Percentiles rank a stretch among this genome's conserved stretches.
Evolutionary conservation across 2,329 filamentous ascomycete species (phyloP).

Genomic region (Exophiala bonariae): DNA sequence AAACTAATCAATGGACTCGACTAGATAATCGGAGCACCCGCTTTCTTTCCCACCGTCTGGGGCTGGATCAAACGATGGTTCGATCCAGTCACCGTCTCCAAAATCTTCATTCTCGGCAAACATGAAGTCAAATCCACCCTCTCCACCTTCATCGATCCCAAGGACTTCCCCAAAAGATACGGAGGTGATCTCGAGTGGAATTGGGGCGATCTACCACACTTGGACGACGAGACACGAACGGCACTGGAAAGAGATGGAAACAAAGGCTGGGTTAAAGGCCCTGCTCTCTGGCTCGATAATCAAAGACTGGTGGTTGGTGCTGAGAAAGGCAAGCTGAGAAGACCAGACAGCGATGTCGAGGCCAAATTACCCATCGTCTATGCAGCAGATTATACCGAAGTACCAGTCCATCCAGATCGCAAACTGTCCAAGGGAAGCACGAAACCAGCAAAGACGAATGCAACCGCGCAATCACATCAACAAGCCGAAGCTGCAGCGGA

Average conservation of each 20-base stretch:
- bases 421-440: slow-evolving; percentile 10
- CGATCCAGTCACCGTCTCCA: slow-evolving; percentile 87
- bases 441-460: slow-evolving; percentile 8
- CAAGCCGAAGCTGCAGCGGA: slow-evolving; percentile 15
- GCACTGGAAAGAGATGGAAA: slow-evolving; percentile 27
- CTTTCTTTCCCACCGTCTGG: slow-evolving; percentile 83
- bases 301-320: slow-evolving; percentile 27
- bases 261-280: slow-evolving; percentile 27
- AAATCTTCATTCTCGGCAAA: slow-evolving; percentile 85
- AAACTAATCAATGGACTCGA: neutral
- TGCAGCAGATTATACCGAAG: slow-evolving; percentile 26
- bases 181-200: slow-evolving; percentile 82
- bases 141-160: slow-evolving; percentile 74
- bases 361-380: slow-evolving; percentile 26
- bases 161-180: slow-evolving; percentile 85
- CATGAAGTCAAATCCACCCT: slow-evolving; percentile 76
- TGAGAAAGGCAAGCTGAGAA: slow-evolving; percentile 26
- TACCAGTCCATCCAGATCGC: slow-evolving; percentile 23
- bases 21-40: slow-evolving; percentile 81
- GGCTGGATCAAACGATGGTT: slow-evolving; percentile 91
- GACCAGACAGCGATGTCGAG: slow-evolving; percentile 19
- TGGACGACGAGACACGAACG: slow-evolving; percentile 57
- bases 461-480: slow-evolving; percentile 16
- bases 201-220: slow-evolving; percentile 71
- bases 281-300: slow-evolving; percentile 28